Percentiles rank a stretch among this genome's conserved stretches.
Evolutionary conservation across 805 yeast species (phyloP).

Genomic region (Candida loeiensis): DNA sequence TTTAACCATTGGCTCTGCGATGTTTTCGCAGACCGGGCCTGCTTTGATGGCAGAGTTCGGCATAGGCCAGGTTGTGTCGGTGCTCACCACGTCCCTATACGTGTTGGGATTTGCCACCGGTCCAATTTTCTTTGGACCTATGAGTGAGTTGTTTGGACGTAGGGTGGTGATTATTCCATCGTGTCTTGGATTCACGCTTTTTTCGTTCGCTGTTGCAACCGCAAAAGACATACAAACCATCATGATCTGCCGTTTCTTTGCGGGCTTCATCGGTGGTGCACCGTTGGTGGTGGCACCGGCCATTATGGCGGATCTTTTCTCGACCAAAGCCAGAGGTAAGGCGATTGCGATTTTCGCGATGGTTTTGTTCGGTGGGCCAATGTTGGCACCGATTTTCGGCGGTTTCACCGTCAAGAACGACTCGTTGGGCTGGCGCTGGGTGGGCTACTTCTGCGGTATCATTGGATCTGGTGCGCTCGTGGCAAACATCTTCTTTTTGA

Average conservation of each 20-base stretch:
- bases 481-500: conserved; percentile 27
- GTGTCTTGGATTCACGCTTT: conserved; percentile 26
- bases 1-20: conserved; percentile 22
- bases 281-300: conserved; percentile 87
- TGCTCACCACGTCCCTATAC: conserved; percentile 72
- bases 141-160: conserved; percentile 28
- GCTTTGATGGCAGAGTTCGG: conserved; percentile 49
- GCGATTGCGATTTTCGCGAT: conserved; percentile 71
- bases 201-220: conserved; percentile 66
- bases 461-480: conserved; percentile 31
- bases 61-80: conserved; percentile 65
- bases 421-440: conserved; percentile 55
- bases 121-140: conserved; percentile 52
- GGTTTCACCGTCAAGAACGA: conserved; percentile 38
- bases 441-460: conserved; percentile 49
- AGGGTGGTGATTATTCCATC: conserved; percentile 44
- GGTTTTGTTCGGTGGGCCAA: conserved; percentile 76
- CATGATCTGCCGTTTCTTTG: conserved; percentile 72
- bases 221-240: conserved; percentile 76
- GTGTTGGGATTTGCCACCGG: conserved; percentile 95
- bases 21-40: conserved; percentile 61
- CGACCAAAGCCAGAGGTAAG: conserved; percentile 62
- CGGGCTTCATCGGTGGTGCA: conserved; percentile 80
- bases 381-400: conserved; percentile 69
- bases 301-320: conserved; percentile 77